phyloP scores from a whole-genome alignment of 2,329 filamentous ascomycete genomes.

The Zasmidium angulare region DNA sequence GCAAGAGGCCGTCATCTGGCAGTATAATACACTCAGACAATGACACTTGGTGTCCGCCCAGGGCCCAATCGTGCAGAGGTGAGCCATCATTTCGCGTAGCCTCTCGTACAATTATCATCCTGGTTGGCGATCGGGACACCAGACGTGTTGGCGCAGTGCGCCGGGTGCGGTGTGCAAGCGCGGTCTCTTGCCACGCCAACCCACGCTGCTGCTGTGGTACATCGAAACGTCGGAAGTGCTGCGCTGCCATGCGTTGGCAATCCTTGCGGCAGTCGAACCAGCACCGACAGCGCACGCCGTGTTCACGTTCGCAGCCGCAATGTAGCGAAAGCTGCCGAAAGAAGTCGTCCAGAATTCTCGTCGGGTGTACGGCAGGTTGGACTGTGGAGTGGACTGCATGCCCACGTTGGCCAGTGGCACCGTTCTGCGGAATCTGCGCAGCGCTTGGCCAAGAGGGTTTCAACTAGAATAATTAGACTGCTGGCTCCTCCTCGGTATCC shows the following conservation, averaged over 20 bases:
- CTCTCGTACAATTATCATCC: background rate
- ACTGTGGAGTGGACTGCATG: background rate
- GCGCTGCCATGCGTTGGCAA: conserved; percentile 1
- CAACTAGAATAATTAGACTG: background rate
- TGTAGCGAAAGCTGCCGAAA: background rate
- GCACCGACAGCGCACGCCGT: background rate
- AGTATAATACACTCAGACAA: background rate
- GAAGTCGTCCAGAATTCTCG: background rate
- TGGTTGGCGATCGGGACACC: background rate
- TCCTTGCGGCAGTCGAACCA: background rate
- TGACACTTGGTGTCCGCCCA: background rate
- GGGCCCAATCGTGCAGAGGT: background rate
- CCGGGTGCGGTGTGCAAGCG: background rate
- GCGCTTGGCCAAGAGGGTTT: background rate
- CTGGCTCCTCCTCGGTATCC: background rate
- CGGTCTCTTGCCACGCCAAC: background rate
- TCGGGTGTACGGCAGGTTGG: background rate
- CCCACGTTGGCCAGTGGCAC: background rate
- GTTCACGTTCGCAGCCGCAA: background rate
- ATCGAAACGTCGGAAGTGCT: conserved; percentile 1
- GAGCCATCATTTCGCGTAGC: background rate
- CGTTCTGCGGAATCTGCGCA: background rate
- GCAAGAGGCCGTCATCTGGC: background rate
- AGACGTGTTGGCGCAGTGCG: background rate
- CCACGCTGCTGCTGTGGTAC: background rate